Evolutionary conservation across 306 rosid genomes (phyloP), one percentile per base, ranked within the genome.

Genomic region (Vigna unguiculata): DNA sequence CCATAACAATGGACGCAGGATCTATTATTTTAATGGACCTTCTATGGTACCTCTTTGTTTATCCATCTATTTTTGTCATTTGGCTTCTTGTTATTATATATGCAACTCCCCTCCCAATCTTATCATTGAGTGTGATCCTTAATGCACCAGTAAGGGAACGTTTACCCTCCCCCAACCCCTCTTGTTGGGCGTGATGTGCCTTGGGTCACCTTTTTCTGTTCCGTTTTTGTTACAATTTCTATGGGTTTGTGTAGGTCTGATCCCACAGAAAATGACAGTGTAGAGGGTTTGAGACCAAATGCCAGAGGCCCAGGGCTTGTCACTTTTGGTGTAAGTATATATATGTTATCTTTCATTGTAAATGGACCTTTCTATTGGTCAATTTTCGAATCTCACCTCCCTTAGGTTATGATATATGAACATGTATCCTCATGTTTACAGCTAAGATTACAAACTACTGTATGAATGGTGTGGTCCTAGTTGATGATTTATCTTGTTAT

Each of bases 301-400:
- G 99, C 99, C 65, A 96, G 99, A 90, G 99, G 99, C 59, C 99
- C 99, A 9, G 99, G 99, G 76, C 99, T 96, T 14, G 99, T 96
- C 84, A 88, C 96, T 75, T 96, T 96, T 55, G 99, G 99, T 92
- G 99, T 96, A 91, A 9, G 87, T 81, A 64, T 83, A 64, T 83
- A 32, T 28, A 32, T 41, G 10, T 36, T 66, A 58, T 58, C 34
- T 54, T 58, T 74, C 47, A 45, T 49, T 69, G 21, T 28, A 66
- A 57, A 58, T 22, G 46, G 67, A 60, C 28, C 38, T 61, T 74
- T 75, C 52, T 74, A 80, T 69, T 73, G 19, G 22, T 72, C 55
- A 59, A 46, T 66, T 40, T 74, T 61, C 69, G 30, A 21, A 47
- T 11, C 48, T 70, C 30, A 46, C 21, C 69, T 40, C 74, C 38